These are phyloP conservation scores for Boletus barrowsii DNA, from an alignment of 768 basidiomycete species.

Conservation along the genomic window DNA sequence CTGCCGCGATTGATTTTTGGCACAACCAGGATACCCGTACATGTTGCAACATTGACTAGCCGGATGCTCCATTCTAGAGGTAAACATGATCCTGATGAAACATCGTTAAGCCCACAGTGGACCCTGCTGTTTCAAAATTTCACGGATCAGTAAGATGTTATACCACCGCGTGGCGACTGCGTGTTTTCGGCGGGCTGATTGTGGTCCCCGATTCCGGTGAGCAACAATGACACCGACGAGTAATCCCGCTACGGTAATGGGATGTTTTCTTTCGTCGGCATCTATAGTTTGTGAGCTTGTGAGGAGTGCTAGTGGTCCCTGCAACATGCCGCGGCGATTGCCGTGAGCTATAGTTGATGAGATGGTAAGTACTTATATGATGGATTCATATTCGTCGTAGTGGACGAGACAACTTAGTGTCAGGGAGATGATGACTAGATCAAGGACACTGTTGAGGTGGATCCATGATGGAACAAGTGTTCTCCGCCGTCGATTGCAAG, in stretches of 20 bases:
- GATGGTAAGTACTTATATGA: neutral
- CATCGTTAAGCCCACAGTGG: conserved; percentile 3
- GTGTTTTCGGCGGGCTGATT: neutral
- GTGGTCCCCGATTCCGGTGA: neutral
- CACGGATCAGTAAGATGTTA: neutral
- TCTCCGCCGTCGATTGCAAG: neutral
- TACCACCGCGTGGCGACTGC: neutral
- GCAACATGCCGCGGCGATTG: conserved; percentile 7
- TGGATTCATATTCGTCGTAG: neutral
- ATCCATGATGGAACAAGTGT: neutral
- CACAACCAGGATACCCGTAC: neutral
- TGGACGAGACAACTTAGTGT: conserved; percentile 1
- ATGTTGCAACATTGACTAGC: conserved; percentile 1
- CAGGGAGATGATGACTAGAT: neutral
- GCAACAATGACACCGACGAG: neutral
- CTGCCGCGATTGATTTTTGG: neutral
- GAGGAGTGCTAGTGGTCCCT: neutral
- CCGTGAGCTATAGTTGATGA: neutral
- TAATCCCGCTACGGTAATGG: neutral
- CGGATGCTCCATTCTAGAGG: neutral
- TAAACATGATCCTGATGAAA: neutral
- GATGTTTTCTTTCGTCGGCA: neutral
- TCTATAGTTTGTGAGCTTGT: neutral
- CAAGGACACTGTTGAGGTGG: too few relatives aligned
- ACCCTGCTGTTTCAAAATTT: conserved; percentile 3